phyloP scores from a whole-genome alignment of 345 rosid genomes.

The Populus ilicifolia region DNA sequence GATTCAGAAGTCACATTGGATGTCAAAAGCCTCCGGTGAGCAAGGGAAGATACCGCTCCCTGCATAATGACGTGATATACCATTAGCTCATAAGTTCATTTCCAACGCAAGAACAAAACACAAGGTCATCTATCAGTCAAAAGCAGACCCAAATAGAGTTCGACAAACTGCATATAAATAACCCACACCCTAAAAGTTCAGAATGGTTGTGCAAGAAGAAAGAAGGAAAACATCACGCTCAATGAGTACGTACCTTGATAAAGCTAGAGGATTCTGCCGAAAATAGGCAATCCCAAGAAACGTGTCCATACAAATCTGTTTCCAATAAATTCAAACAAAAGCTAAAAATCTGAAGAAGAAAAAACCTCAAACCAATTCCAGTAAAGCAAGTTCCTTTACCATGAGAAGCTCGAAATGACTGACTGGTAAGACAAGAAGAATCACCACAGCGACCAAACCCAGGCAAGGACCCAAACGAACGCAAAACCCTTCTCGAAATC shows the following conservation, averaged over 20 bases:
- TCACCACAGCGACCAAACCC: conserved; percentile 10
- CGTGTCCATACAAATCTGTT: conserved; percentile 7
- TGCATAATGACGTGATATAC: conserved; percentile 21
- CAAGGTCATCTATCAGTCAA: background rate
- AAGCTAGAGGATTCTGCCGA: conserved; percentile 15
- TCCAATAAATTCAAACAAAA: background rate
- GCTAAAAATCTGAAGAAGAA: background rate
- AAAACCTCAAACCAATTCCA: conserved; percentile 1
- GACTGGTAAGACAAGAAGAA: conserved; percentile 8
- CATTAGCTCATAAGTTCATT: background rate
- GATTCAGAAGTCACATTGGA: conserved; percentile 56
- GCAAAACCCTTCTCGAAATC: conserved; percentile 33
- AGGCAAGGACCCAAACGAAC: conserved; percentile 34
- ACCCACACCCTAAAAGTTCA: background rate
- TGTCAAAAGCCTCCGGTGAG: conserved; percentile 47
- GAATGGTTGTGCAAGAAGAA: background rate
- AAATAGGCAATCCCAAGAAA: conserved; percentile 17
- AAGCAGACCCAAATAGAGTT: background rate
- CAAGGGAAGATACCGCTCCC: conserved; percentile 39
- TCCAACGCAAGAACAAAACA: background rate
- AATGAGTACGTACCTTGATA: conserved; percentile 18
- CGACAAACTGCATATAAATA: background rate
- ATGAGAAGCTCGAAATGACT: conserved; percentile 12
- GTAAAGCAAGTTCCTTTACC: conserved; percentile 8
- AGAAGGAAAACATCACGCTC: background rate